Evolutionary conservation across 306 rosid species (phyloP).

Genomic region (Styphnolobium japonicum): DNA sequence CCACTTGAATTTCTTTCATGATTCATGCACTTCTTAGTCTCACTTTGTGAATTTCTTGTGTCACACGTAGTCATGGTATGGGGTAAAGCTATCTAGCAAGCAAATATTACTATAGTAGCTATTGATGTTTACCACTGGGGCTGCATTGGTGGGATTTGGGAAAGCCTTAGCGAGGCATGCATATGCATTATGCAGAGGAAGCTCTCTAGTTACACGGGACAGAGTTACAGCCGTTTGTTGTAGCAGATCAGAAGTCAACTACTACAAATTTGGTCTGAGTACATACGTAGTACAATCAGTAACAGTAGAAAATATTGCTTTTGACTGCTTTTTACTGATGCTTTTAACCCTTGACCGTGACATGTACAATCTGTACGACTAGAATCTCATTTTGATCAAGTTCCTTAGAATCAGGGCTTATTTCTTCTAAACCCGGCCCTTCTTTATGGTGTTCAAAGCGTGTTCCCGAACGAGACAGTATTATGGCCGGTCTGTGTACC

Average conservation of each 20-base stretch:
- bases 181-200: background rate
- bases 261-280: conserved; percentile 23
- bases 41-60: background rate
- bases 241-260: conserved; percentile 32
- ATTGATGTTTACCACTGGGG: conserved; percentile 2
- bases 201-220: background rate
- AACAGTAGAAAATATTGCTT: conserved; percentile 36
- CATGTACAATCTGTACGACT: conserved; percentile 25
- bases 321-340: conserved; percentile 45
- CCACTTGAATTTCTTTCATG: background rate
- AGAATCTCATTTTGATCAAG: conserved; percentile 9
- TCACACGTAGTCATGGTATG: background rate
- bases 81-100: background rate
- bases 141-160: conserved; percentile 1
- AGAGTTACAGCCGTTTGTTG: conserved; percentile 10
- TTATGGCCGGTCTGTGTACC: conserved; percentile 24
- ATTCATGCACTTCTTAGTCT: background rate
- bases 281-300: background rate
- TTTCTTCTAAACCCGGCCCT: conserved; percentile 2
- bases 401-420: conserved; percentile 12
- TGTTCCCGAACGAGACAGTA: conserved; percentile 8
- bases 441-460: background rate
- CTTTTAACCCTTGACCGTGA: conserved; percentile 7
- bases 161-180: background rate
- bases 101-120: background rate